Evolutionary conservation across 257 asterid species (phyloP), one percentile per base, ranked within the genome.

Genomic region (Penstemon newberryi): DNA sequence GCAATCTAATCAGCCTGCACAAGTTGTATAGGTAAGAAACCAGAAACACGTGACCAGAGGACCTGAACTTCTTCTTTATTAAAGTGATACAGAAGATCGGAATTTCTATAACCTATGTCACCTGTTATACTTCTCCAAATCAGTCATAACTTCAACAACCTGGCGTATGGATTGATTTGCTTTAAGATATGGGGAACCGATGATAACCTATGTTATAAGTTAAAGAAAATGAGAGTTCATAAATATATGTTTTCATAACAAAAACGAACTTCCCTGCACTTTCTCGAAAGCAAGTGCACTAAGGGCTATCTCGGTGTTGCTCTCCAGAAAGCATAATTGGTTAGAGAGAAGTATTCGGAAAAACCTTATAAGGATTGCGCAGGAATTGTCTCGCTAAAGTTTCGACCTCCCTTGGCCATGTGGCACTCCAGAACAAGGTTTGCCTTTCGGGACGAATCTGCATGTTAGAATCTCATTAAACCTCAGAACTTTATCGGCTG

Each of bases 381-480:
- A 92, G 80, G 81, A 92, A 92, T 81, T 92, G 96, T 38, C 94
- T 84, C 57, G 98, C 96, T 70, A 92, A 77, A 63, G 80, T 63
- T 80, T 92, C 96, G 13, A 92, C 98, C 79, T 89, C 98, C 82
- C 75, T 87, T 15, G 98, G 98, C 96, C 98, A 92, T 70, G 96
- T 92, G 69, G 98, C 98, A 79, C 98, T 92, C 98, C 98, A 92
- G 80, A 87, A 92, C 85, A 92, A 73, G 75, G 98, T 92, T 72
- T 92, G 98, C 77, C 98, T 89, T 70, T 92, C 98, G 15, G 96
- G 96, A 70, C 98, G 88, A 73, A 86, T 86, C 98, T 92, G 88
- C 77, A 75, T 38, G 53, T 8, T 42, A 66, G 6, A 55, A 56
- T 12, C 38, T 51, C 56, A 37, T 56, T 57, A 72, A 71, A 66